phyloP scores from a whole-genome alignment of 1,284 basidiomycete species.

The Melampsora americana region DNA sequence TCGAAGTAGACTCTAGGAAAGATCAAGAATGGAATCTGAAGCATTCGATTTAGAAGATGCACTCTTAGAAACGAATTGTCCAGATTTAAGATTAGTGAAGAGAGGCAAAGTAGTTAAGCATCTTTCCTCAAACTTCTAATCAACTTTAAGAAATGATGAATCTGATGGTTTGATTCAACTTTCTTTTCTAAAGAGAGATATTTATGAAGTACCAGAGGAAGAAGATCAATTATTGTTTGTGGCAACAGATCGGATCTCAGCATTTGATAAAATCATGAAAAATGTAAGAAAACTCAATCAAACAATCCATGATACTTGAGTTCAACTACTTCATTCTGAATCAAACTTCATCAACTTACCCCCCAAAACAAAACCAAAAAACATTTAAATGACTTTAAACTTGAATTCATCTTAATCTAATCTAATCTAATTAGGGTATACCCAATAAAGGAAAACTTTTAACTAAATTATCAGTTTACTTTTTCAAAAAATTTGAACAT shows the following conservation, averaged over 20 bases:
- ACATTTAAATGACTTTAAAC: no score
- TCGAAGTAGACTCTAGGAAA: no score
- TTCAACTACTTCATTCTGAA: no score
- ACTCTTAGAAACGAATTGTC: conserved; percentile 53
- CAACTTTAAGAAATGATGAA: not conserved
- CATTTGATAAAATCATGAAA: conserved; percentile 90
- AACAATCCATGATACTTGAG: not conserved
- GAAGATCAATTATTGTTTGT: conserved; percentile 78
- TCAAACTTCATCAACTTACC: conserved; percentile 30
- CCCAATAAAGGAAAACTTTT: conserved; percentile 88
- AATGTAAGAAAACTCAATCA: conserved; percentile 62
- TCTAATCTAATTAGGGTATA: conserved; percentile 67
- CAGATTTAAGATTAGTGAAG: conserved; percentile 65
- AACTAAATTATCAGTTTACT: conserved; percentile 86
- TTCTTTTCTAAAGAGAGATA: conserved; percentile 64
- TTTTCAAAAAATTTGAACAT: conserved; percentile 77
- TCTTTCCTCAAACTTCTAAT: not conserved
- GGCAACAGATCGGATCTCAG: conserved; percentile 91
- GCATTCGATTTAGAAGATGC: not conserved
- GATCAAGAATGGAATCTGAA: not conserved
- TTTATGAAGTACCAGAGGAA: conserved; percentile 68
- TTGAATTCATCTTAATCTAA: no score
- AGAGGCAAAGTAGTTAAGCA: conserved; percentile 70
- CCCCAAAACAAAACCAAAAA: no score
- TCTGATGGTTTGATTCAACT: not conserved